phyloP scores from a whole-genome alignment of 2,329 filamentous ascomycete genomes.

The Cercospora sp. region DNA sequence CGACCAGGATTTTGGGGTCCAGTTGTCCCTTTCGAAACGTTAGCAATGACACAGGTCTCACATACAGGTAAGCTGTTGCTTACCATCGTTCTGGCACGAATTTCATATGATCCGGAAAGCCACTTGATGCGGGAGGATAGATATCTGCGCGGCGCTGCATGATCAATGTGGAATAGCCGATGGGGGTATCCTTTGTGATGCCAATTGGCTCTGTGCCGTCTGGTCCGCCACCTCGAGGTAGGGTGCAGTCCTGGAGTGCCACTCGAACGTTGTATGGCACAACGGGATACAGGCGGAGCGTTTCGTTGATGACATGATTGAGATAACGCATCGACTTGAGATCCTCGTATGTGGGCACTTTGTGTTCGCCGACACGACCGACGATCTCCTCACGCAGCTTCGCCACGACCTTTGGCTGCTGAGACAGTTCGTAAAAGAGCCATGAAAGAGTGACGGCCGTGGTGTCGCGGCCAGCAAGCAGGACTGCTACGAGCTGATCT shows the following conservation, averaged over 20 bases:
- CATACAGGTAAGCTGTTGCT: background rate
- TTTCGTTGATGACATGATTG: conserved; percentile 46
- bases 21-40: conserved; percentile 37
- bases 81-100: conserved; percentile 54
- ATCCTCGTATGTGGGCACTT: conserved; percentile 69
- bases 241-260: conserved; percentile 50
- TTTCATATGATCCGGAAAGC: conserved; percentile 43
- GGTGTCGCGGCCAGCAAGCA: conserved; percentile 84
- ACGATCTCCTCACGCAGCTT: conserved; percentile 75
- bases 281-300: conserved; percentile 52
- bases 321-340: conserved; percentile 88
- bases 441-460: conserved; percentile 81
- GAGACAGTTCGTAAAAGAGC: conserved; percentile 77
- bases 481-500: conserved; percentile 79
- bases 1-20: conserved; percentile 54
- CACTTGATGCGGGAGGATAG: conserved; percentile 44
- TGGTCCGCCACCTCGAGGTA: conserved; percentile 52
- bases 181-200: conserved; percentile 45
- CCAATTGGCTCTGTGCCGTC: conserved; percentile 50
- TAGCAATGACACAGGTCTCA: background rate
- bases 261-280: conserved; percentile 54
- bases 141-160: conserved; percentile 54
- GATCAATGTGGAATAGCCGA: conserved; percentile 51
- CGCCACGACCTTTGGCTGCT: conserved; percentile 65
- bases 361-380: conserved; percentile 62